Percentiles rank a stretch among this genome's conserved stretches.
Evolutionary conservation across 768 basidiomycete species (phyloP).

Genomic region (Phlegmacium glaucopus): DNA sequence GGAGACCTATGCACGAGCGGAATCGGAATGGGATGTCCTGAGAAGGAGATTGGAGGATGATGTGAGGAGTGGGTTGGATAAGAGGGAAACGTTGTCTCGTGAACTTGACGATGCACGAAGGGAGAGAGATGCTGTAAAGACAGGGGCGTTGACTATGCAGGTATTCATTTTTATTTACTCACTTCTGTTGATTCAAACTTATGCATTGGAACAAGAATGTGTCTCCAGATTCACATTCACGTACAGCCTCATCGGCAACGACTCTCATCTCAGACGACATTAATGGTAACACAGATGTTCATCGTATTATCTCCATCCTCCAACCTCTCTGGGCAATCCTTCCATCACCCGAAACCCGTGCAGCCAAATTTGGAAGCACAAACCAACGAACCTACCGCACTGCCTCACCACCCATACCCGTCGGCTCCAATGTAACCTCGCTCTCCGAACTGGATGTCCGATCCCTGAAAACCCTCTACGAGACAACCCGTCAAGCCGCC

Average conservation of each 20-base stretch:
- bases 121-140: constrained; percentile 48
- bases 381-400: constrained; percentile 45
- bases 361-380: constrained; percentile 46
- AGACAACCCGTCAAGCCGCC: constrained; percentile 18
- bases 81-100: constrained; percentile 40
- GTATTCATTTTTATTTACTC: constrained; percentile 12
- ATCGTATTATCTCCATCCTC: constrained; percentile 57
- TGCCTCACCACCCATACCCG: constrained; percentile 40
- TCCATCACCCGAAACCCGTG: constrained; percentile 82
- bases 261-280: constrained; percentile 11
- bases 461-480: constrained; percentile 79
- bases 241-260: constrained; percentile 22
- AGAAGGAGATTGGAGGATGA: constrained; percentile 49
- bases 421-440: constrained; percentile 36
- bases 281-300: constrained; percentile 47
- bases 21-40: constrained; percentile 45
- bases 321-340: constrained; percentile 77
- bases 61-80: constrained; percentile 41
- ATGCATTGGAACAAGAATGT: background rate
- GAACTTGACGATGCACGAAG: constrained; percentile 53
- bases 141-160: constrained; percentile 36
- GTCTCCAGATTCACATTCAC: constrained; percentile 14
- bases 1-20: constrained; percentile 37
- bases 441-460: constrained; percentile 85
- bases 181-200: background rate